Percentiles rank a stretch among this genome's conserved stretches.
Evolutionary conservation across 331 rosid species (phyloP).

Genomic region (Cydonia oblonga): DNA sequence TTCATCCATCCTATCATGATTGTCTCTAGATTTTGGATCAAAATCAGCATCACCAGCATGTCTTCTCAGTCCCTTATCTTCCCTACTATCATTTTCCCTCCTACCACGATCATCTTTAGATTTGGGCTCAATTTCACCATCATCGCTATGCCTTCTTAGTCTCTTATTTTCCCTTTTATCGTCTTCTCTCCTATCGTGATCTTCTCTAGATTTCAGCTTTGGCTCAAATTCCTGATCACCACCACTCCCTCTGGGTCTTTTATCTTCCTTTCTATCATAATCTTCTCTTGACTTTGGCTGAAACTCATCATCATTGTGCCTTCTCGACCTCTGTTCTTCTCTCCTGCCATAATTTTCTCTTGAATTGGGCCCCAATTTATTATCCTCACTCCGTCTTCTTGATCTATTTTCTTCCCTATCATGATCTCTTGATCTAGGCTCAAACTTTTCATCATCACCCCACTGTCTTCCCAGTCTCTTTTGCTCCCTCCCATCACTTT

Average conservation of each 20-base stretch:
- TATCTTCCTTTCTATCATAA: conserved; percentile 34
- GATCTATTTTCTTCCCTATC: conserved; percentile 32
- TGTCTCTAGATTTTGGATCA: neutral
- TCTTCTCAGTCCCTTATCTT: neutral
- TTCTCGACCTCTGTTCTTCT: conserved; percentile 36
- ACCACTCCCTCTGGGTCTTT: conserved; percentile 15
- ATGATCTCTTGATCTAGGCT: conserved; percentile 22
- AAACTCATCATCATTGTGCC: conserved; percentile 12
- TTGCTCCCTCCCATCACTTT: conserved; percentile 32
- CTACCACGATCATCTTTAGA: conserved; percentile 1
- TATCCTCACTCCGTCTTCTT: conserved; percentile 20
- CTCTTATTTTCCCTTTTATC: conserved; percentile 32
- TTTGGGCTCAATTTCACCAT: conserved; percentile 23
- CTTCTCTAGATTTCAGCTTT: conserved; percentile 22
- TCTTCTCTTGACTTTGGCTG: conserved; percentile 32
- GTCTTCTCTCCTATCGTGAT: conserved; percentile 1
- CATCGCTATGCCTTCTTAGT: conserved; percentile 14
- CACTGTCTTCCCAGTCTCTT: conserved; percentile 9
- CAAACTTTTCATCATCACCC: conserved; percentile 20
- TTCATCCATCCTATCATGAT: conserved; percentile 34
- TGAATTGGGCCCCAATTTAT: conserved; percentile 19
- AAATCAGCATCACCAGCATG: neutral
- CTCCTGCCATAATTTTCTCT: conserved; percentile 32
- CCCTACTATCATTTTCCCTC: neutral
- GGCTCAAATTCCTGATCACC: conserved; percentile 24